A percentile compares a stretch with the other conserved stretches of the same genome.
phyloP scores from a whole-genome alignment of 176 grass and related monocot genomes.

The Metroxylon sagu region DNA sequence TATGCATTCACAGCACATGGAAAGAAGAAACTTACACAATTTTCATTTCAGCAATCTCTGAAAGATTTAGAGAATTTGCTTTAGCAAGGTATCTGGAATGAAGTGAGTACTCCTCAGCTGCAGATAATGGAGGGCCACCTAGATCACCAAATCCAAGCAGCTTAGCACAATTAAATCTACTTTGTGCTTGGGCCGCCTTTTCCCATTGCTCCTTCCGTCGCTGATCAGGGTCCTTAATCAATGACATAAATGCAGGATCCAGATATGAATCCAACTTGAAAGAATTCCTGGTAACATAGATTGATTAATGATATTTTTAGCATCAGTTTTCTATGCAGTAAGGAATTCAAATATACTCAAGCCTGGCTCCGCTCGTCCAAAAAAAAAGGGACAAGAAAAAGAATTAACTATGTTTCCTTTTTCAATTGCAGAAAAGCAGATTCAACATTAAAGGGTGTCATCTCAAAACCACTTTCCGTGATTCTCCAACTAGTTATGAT shows the following conservation, averaged over 20 bases:
- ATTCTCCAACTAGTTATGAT: no score
- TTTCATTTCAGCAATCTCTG: conserved; percentile 99
- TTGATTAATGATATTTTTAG: neutral
- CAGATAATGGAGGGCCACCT: conserved; percentile 67
- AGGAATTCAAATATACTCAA: no score
- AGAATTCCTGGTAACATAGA: conserved; percentile 51
- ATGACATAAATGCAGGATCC: conserved; percentile 92
- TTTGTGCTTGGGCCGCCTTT: conserved; percentile 64
- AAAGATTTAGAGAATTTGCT: conserved; percentile 96
- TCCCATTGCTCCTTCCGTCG: conserved; percentile 71
- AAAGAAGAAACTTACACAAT: conserved; percentile 60
- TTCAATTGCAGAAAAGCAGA: no score
- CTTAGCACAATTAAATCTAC: conserved; percentile 85
- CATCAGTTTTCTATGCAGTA: no score
- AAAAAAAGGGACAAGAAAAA: no score
- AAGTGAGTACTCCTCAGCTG: conserved; percentile 95
- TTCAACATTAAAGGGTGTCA: no score
- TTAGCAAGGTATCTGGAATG: conserved; percentile 95
- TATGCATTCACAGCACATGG: neutral
- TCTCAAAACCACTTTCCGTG: no score
- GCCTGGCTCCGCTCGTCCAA: no score
- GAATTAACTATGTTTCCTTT: no score
- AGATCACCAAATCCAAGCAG: conserved; percentile 93
- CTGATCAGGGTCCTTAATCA: conserved; percentile 92
- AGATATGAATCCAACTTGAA: conserved; percentile 79